phyloP scores from a whole-genome alignment of 306 rosid genomes.

The Corylus avellana region DNA sequence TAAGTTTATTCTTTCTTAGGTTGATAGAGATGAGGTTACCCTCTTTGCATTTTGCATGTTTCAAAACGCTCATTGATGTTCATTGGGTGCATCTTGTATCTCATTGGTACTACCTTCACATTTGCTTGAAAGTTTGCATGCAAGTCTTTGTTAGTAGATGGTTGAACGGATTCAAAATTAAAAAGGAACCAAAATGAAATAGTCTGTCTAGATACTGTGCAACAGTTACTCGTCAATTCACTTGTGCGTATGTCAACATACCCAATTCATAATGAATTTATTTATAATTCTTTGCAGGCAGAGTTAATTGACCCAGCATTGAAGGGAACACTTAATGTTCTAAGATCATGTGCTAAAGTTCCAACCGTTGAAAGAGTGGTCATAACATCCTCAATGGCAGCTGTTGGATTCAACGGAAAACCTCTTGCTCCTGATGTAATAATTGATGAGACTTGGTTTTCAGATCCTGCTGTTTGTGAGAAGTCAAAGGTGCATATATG shows the following conservation, averaged over 20 bases:
- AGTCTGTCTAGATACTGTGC: neutral
- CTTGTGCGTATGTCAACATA: neutral
- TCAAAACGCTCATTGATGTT: neutral
- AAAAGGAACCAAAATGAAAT: neutral
- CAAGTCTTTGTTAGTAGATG: neutral
- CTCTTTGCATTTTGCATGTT: neutral
- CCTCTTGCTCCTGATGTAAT: constrained; percentile 19
- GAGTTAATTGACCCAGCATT: constrained; percentile 35
- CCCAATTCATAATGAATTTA: neutral
- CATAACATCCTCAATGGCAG: constrained; percentile 31
- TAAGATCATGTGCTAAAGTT: constrained; percentile 20
- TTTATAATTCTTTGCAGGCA: constrained; percentile 10
- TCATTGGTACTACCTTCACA: neutral
- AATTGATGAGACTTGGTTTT: constrained; percentile 35
- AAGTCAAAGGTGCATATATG: constrained; percentile 18
- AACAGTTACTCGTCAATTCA: neutral
- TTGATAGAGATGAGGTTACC: neutral
- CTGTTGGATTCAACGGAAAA: constrained; percentile 6
- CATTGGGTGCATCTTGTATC: neutral
- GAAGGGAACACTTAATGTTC: constrained; percentile 38
- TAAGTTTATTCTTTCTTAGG: neutral
- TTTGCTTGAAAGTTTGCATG: neutral
- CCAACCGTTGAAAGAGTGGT: constrained; percentile 23
- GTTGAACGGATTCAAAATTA: neutral
- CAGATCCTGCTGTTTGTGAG: constrained; percentile 13